Evolutionary conservation across 352 stramenopile species (phyloP), one percentile per base, ranked within the genome.

Genomic region (Phytophthora tentaculata): DNA sequence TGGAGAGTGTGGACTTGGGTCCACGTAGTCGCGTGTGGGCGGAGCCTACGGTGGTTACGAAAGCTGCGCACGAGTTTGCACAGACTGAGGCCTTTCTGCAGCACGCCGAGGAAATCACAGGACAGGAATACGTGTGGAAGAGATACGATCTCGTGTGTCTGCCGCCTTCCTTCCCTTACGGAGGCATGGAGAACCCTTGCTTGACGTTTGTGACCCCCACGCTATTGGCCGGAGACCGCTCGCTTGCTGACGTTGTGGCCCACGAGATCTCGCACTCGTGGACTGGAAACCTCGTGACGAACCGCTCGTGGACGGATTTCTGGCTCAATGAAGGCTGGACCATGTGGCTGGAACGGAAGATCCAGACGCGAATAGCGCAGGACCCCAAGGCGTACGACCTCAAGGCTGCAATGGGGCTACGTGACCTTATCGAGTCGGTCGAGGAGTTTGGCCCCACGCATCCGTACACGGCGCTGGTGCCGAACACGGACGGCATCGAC

Each of bases 281-380:
- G 97, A 98, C 94, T 0, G 97, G 97, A 5, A 99, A 99, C 77
- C 68, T 99, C 7, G 91, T 99, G 14, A 99, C 97, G 9, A 99
- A 99, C 84, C 80, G 80, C 57, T 98, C 90, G 53, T 99, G 90
- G 88, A 88, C 89, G 19, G 90, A 99, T 73, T 99, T 99, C 74
- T 99, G 96, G 97, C 78, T 99, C n/a, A 99, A 99, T 71, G 98
- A 99, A 66, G 96, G 97, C 13, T 99, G 95, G 95, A 99, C 97
- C 1, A 90, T 97, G 60, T 99, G 97, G 87, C 86, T 99, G n/a
- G 91, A 99, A 79, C 86, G 97, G 35, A 98, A 98, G 69, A 99
- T 99, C 61, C 96, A 98, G 81, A 83, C 81, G 3, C 73, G 69
- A 5, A 88, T 88, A 52, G 58, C 77, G 17, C 61, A 76, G 43